Conservation (phyloP, 2,329 filamentous ascomycete genomes). For the Penicillium sp. region DNA sequence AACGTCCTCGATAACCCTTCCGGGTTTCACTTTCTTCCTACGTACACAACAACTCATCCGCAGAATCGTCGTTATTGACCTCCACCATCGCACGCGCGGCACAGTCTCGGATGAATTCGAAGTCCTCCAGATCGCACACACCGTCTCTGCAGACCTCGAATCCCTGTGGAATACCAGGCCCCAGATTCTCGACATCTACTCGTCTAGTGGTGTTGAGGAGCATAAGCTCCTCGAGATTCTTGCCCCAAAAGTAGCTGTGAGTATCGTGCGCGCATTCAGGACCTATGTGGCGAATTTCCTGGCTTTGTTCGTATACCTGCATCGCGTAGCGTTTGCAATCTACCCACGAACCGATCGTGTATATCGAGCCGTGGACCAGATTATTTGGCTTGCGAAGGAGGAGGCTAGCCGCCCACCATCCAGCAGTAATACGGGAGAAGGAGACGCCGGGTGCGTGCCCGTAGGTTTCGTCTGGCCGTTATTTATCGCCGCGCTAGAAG, state of each 20-base stretch:
- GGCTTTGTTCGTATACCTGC: conserved; percentile 42
- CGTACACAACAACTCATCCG: conserved; percentile 41
- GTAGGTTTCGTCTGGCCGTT: conserved; percentile 42
- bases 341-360: conserved; percentile 44
- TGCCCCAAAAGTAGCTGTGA: conserved; percentile 29
- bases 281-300: conserved; percentile 43
- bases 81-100: conserved; percentile 45
- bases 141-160: conserved; percentile 42
- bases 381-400: conserved; percentile 40
- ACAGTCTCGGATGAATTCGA: conserved; percentile 45
- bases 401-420: conserved; percentile 28
- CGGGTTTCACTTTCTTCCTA: conserved; percentile 40
- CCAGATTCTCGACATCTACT: conserved; percentile 38
- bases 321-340: conserved; percentile 44
- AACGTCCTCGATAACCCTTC: conserved; percentile 36
- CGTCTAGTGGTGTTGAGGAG: conserved; percentile 21
- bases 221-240: conserved; percentile 35
- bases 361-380: conserved; percentile 40
- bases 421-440: background rate
- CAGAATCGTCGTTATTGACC: conserved; percentile 41
- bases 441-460: conserved; percentile 22
- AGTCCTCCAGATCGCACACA: conserved; percentile 43
- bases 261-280: conserved; percentile 39
- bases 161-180: conserved; percentile 41
- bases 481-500: conserved; percentile 41